Conservation (phyloP, 2,329 filamentous ascomycete species). For the Allantophomopsis lycopodina region DNA sequence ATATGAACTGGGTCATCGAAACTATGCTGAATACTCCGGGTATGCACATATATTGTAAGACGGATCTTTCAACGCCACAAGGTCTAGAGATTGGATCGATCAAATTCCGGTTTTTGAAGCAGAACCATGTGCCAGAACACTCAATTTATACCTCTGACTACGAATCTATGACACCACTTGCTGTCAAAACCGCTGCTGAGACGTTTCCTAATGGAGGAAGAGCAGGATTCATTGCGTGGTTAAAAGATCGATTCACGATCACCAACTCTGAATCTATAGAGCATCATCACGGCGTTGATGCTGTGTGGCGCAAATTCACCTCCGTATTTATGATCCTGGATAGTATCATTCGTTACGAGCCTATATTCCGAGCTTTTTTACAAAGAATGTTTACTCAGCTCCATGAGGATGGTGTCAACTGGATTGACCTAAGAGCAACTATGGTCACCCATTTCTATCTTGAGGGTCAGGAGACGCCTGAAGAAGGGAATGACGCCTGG, state of each 20-base stretch:
- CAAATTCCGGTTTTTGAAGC: slow-evolving; percentile 45
- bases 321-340: slow-evolving; percentile 61
- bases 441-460: slow-evolving; percentile 61
- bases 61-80: slow-evolving; percentile 36
- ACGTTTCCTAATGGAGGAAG: slow-evolving; percentile 62
- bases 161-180: slow-evolving; percentile 20
- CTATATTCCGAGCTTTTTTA: slow-evolving; percentile 69
- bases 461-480: slow-evolving; percentile 48
- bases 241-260: slow-evolving; percentile 60
- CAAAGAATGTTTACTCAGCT: slow-evolving; percentile 57
- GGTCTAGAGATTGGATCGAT: slow-evolving; percentile 41
- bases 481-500: slow-evolving; percentile 55
- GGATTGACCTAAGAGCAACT: slow-evolving; percentile 68
- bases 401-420: slow-evolving; percentile 69
- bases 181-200: slow-evolving; percentile 46
- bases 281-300: slow-evolving; percentile 72
- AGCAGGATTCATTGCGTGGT: slow-evolving; percentile 62
- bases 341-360: slow-evolving; percentile 76
- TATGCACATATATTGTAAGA: slow-evolving; percentile 53
- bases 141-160: slow-evolving; percentile 59
- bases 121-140: slow-evolving; percentile 23
- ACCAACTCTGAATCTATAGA: slow-evolving; percentile 58
- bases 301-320: slow-evolving; percentile 73
- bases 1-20: slow-evolving; percentile 67
- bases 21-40: slow-evolving; percentile 58